Evolutionary conservation across 148 eudicot species (phyloP), one percentile per base, ranked within the genome.

Genomic region (Gaultheria prostrata): DNA sequence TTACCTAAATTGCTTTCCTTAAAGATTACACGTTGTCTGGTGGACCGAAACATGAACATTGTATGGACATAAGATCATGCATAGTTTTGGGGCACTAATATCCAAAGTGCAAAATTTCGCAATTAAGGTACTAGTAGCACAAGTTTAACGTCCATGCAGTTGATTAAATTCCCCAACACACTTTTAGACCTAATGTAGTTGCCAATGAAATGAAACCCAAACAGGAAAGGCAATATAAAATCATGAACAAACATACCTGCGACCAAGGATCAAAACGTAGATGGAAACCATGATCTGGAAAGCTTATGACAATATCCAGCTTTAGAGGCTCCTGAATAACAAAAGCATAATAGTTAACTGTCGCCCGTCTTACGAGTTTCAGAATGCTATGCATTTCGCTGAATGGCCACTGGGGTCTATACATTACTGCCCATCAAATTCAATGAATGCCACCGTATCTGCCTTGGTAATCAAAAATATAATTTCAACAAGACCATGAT

Each of bases 241-340:
- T n/a, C n/a, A n/a, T n/a, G n/a, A n/a, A n/a, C n/a, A n/a, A 79
- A 28, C 6, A 69, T 88, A 97, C 98, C 95, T 94, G 98, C 4
- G 98, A 94, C 95, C 95, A 91, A 12, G 97, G 94, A 88, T 94
- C 95, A 84, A 97, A 97, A 4, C 97, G 92, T 17, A 97, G 93
- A 87, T 93, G 98, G 83, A 94, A 94, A 17, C 99, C 98, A 83
- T 97, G 97, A 88, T 97, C 97, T 15, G 99, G 98, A 86, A 97
- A 94, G 94, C 97, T 93, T 53, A 96, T 93, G 84, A 96, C 98
- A 75, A 94, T 89, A 80, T 96, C 99, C 84, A 94, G 86, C 83
- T 88, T 92, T 33, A 94, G 80, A 48, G 99, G 99, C 83, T 96
- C 98, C 99, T 96, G 92, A 83, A 21, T 35, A 84, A 65, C 70